Base-by-base conservation (phyloP, 495 filamentous ascomycete species). In the Mytilinidion resinicola region DNA sequence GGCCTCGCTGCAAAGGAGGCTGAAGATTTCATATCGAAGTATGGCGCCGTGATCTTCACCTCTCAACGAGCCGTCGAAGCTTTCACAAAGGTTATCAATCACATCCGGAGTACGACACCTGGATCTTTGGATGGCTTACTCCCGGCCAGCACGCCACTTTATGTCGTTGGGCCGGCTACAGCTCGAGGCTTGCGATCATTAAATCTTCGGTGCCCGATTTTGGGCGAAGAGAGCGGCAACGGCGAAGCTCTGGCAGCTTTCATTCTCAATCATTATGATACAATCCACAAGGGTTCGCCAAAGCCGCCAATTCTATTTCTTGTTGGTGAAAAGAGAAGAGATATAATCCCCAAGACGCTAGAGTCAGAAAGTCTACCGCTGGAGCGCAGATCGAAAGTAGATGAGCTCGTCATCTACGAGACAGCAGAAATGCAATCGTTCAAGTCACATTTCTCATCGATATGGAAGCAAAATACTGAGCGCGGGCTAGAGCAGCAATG, bases 31-130 rank as follows among this genome's bases (percentile, higher is more conserved):
- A 7, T 25, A 48, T 60, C 72, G 51, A 69, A 74, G 57, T 95
- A 95, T 71, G 89, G 90, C 11, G 91, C 89, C 1, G 68, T 96
- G 51, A 87, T 96, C 48, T 95, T 98, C 70, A 98, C 93, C 0
- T 95, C 89, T 15, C 95, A 97, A 68, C 82, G 95, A 17, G 88
- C 93, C 6, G 93, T 96, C 10, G 93, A 96, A 64, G 91, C 84
- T 1, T 91, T 96, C 61, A 76, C 82, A 10, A 68, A 76, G 34
- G 75, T 91, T n/a, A 75, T 92, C n/a, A 60, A 64, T 15, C 56
- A 48, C 61, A 70, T 63, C 62, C 60, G 68, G 66, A 64, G 57
- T 60, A 53, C 58, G 37, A 39, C n/a, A 49, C 15, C 41, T 20
- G 17, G 21, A 25, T 34, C 25, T 2, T 37, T 66, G 34, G 60